These are phyloP conservation scores for Plectosphaerella sp. DNA, from an alignment of 2,329 filamentous ascomycete species.

Conservation along the genomic window DNA sequence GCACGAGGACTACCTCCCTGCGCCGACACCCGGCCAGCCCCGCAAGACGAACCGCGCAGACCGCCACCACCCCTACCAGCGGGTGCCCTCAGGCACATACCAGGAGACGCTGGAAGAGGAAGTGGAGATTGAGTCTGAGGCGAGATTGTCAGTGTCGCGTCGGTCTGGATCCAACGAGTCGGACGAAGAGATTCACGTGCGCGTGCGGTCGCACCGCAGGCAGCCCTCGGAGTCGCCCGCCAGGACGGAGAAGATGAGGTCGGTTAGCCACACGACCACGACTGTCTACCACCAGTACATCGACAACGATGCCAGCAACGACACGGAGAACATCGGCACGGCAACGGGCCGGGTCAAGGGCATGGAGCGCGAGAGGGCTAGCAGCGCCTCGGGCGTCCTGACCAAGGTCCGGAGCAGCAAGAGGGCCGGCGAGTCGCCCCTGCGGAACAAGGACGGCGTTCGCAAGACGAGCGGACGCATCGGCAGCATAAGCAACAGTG, in stretches of 20 bases:
- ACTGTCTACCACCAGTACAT: constrained; percentile 50
- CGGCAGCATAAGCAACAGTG: constrained; percentile 47
- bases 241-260: constrained; percentile 58
- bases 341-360: constrained; percentile 47
- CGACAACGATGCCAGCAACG: constrained; percentile 65
- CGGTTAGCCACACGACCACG: constrained; percentile 72
- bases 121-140: constrained; percentile 53
- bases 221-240: constrained; percentile 55
- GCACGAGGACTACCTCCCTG: constrained; percentile 89
- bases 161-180: constrained; percentile 60
- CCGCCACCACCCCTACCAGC: constrained; percentile 68
- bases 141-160: neutral
- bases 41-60: constrained; percentile 80
- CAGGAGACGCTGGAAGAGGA: constrained; percentile 41
- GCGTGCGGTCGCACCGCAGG: constrained; percentile 66
- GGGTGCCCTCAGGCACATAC: constrained; percentile 39
- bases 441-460: constrained; percentile 51
- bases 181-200: constrained; percentile 78
- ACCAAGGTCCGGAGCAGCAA: constrained; percentile 63
- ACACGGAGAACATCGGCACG: constrained; percentile 65
- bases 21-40: constrained; percentile 92
- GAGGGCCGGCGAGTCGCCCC: constrained; percentile 44
- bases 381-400: constrained; percentile 51
- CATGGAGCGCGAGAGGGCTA: constrained; percentile 46
- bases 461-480: constrained; percentile 64